A percentile compares a stretch with the other conserved stretches of the same genome.
Conservation (phyloP, 2,329 filamentous ascomycete genomes). For the Biscogniauxia marginata region DNA sequence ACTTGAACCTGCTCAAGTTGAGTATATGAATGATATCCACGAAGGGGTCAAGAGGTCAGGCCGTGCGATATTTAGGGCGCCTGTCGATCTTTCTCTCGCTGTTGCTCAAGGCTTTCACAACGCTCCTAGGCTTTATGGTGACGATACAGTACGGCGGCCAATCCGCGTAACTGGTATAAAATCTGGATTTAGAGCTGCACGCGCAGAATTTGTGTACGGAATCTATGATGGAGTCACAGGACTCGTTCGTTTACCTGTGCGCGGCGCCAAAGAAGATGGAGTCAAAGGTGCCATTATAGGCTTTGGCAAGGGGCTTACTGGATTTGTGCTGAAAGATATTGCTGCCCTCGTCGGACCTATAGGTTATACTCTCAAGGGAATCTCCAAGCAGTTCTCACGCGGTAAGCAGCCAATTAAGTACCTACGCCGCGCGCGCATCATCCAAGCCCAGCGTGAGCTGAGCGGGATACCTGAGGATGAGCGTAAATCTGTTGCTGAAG, state of each 20-base stretch:
- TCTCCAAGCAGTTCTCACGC: slow-evolving; percentile 59
- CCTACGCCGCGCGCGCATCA: slow-evolving; percentile 57
- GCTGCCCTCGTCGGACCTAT: slow-evolving; percentile 59
- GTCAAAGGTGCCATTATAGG: slow-evolving; percentile 51
- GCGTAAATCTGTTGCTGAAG: slow-evolving; percentile 27
- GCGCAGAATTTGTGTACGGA: slow-evolving; percentile 61
- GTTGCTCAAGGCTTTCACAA: slow-evolving; percentile 71
- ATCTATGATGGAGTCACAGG: slow-evolving; percentile 66
- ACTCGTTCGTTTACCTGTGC: slow-evolving; percentile 57
- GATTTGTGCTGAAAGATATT: slow-evolving; percentile 64
- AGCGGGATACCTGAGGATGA: slow-evolving; percentile 34
- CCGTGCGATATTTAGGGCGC: slow-evolving; percentile 52
- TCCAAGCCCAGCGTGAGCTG: slow-evolving; percentile 54
- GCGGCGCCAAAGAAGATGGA: slow-evolving; percentile 55
- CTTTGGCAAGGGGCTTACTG: slow-evolving; percentile 61
- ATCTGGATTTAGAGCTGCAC: slow-evolving; percentile 61
- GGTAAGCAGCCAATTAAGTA: slow-evolving; percentile 51
- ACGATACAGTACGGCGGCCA: slow-evolving; percentile 65
- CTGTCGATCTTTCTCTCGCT: slow-evolving; percentile 60
- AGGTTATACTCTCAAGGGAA: slow-evolving; percentile 63
- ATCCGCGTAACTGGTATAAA: slow-evolving; percentile 63
- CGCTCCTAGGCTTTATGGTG: slow-evolving; percentile 67
- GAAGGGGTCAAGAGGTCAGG: slow-evolving; percentile 51
- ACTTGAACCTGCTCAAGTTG: slow-evolving; percentile 35
- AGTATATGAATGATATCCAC: slow-evolving; percentile 50